These are phyloP conservation scores for Colletotrichum orchidophilum DNA, from an alignment of 2,329 filamentous ascomycete species.

Conservation along the genomic window DNA sequence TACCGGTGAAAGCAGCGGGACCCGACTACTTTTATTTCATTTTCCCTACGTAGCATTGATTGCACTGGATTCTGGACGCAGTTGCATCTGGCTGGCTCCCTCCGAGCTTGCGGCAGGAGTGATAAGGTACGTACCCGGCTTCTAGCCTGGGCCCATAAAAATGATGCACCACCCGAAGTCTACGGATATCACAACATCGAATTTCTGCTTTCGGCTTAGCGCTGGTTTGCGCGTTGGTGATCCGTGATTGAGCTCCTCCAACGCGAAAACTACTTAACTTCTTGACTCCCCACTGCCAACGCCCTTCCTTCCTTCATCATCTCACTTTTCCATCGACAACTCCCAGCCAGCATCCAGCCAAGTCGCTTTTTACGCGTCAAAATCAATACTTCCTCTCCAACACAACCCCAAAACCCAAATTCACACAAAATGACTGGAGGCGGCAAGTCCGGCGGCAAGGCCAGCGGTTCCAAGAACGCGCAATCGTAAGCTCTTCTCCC, in stretches of 20 bases:
- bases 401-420: conserved; percentile 47
- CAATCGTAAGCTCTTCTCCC: conserved; percentile 80
- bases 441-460: conserved; percentile 99
- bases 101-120: background rate
- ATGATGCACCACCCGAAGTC: conserved; percentile 17
- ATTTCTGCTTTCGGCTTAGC: conserved; percentile 41
- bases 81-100: too few species aligned
- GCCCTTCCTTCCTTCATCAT: conserved; percentile 43
- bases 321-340: conserved; percentile 41
- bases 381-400: conserved; percentile 35
- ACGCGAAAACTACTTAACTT: conserved; percentile 67
- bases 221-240: conserved; percentile 51
- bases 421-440: conserved; percentile 99
- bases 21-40: too few species aligned
- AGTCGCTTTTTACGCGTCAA: conserved; percentile 21
- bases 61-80: too few species aligned
- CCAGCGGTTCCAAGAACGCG: conserved; percentile 97
- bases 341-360: conserved; percentile 36
- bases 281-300: conserved; percentile 55
- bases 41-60: too few species aligned
- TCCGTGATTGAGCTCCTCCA: conserved; percentile 55
- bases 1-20: too few species aligned
- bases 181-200: conserved; percentile 20
- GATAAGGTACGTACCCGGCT: conserved; percentile 19
- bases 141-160: conserved; percentile 11